Base-by-base conservation (phyloP, 805 yeast genomes). In the Myxozyma geophila region DNA sequence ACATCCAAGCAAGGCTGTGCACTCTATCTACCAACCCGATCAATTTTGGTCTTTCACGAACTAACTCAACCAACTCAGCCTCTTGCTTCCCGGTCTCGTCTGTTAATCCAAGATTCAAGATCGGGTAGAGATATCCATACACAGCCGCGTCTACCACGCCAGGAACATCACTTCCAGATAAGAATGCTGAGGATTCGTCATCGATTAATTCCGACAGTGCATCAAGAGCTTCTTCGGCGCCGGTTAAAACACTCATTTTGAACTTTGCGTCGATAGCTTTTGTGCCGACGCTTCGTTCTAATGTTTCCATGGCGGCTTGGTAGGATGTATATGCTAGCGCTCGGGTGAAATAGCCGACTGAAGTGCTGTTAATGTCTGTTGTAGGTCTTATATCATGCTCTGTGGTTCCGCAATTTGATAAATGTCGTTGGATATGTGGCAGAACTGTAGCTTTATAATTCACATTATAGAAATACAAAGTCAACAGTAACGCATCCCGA, bases 171-270 rank as follows among this genome's bases (percentile, higher is more conserved):
- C 7, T 21, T 10, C 59, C 59, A 9, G 47, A 15, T 7, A 58
- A 35, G 35, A 47, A 51, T 5, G 19, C 49, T 3, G 37, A n/a
- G n/a, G n/a, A 41, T 19, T 41, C 12, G 13, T 49, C 58, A 7
- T 7, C 21, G 1, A 62, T 21, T 12, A 64, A 19, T 13, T 36
- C 58, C 10, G 46, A 56, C 15, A 64, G 17, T 8, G 68, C 68
- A 33, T 64, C 63, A n/a, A 64, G 57, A 1, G 68, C 68, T 35
- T 62, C 66, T 17, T 56, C 62, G n/a, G 64, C 64, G 10, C 50
- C 48, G n/a, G 51, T 48, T 10, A 58, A 17, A 9, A 62, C 41
- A 6, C 39, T 17, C 8, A 9, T 28, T 49, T 61, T 41, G 39
- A 43, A 36, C 7, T 39, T 39, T 28, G 49, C 40, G 35, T 23